Evolutionary conservation across 805 yeast genomes (phyloP), one percentile per base, ranked within the genome.

Genomic region (Candida ficus): DNA sequence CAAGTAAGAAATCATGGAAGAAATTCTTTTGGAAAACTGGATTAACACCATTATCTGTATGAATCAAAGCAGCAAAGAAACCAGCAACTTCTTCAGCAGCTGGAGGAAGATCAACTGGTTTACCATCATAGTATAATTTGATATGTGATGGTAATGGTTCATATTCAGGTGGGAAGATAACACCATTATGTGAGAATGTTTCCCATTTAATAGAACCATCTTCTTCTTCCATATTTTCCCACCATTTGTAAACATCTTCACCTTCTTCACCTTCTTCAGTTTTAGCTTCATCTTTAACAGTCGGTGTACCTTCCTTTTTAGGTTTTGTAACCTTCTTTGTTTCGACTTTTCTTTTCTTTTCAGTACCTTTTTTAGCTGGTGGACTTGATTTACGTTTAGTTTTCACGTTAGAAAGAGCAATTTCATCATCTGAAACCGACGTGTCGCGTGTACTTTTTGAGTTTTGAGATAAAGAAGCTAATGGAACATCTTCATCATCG

Each of bases 1-100:
- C 93, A 42, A 70, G 61, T 30, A 66, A 45, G 56, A 90, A 90
- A 61, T 91, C 98, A 10, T 69, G 58, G 53, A 91, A 91, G 66
- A 91, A 91, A 61, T 91, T 91, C 56, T 79, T 76, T 49, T 82
- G 95, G 61, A 91, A 91, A 0, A 77, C 79, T 0, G 95, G 89
- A 56, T 89, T 91, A 46, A 80, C 74, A 11, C 89, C 93, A 62
- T 91, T 96, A 49, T 91, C 96, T 1, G 89, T 74, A 48, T 86
- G 89, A 33, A 90, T 47, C 77, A 91, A 72, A 6, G 96, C 96
- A 9, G 83, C 98, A 61, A 73, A 91, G 56, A 89, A 91, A 0
- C 96, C 97, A 0, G 97, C 98, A 27, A 91, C 96, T 61, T 91
- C 98, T 63, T 91, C 99, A 3, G 96, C 97, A 41, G 71, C 84